Conservation (phyloP, 1,284 basidiomycete species). For the Melanopsichium pennsylvanicum region DNA sequence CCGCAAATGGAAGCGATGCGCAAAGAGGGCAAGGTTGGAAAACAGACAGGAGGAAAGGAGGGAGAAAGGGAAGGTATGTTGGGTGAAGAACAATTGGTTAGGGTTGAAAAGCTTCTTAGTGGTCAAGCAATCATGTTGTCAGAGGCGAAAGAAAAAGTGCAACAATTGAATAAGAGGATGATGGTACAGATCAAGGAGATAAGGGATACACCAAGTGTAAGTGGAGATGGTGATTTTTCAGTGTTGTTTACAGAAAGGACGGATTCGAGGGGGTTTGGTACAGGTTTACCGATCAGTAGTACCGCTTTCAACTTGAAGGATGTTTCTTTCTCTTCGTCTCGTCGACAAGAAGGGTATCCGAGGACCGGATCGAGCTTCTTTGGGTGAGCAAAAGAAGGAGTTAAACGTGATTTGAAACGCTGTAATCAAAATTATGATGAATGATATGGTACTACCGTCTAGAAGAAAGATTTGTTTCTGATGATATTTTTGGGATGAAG, state of each 20-base stretch:
- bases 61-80: conserved; percentile 9
- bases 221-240: conserved; percentile 11
- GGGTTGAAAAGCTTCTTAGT: conserved; percentile 42
- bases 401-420: no score
- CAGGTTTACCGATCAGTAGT: conserved; percentile 30
- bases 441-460: no score
- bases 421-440: no score
- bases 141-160: conserved; percentile 42
- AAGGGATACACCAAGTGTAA: not conserved
- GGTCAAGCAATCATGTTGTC: conserved; percentile 44
- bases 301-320: conserved; percentile 26
- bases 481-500: no score
- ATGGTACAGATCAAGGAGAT: conserved; percentile 18
- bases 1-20: conserved; percentile 24
- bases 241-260: conserved; percentile 7
- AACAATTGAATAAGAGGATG: conserved; percentile 16
- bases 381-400: no score
- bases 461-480: not conserved
- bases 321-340: conserved; percentile 6
- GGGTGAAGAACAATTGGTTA: conserved; percentile 43
- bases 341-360: conserved; percentile 6
- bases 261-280: not conserved
- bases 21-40: conserved; percentile 1
- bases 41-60: not conserved
- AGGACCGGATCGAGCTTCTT: conserved; percentile 26